Percentiles rank a stretch among this genome's conserved stretches.
Evolutionary conservation across 2,329 filamentous ascomycete genomes (phyloP).

Genomic region (Pezicula rhizophila): DNA sequence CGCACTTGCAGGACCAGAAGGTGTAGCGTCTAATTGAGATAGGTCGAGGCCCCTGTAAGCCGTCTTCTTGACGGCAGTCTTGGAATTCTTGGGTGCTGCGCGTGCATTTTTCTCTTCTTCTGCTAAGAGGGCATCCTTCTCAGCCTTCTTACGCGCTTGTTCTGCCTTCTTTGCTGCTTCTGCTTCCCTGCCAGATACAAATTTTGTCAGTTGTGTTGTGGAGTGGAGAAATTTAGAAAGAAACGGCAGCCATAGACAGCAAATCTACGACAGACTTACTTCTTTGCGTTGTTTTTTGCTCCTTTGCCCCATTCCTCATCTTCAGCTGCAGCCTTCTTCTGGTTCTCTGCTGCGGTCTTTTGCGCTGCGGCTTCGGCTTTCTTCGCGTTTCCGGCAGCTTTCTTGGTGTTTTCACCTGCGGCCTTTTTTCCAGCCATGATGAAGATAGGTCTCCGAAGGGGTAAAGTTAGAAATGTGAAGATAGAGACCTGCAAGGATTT

Average conservation of each 20-base stretch:
- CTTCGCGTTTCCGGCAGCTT: slow-evolving; percentile 80
- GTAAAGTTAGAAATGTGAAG: not conserved
- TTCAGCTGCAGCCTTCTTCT: slow-evolving; percentile 61
- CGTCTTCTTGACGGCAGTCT: slow-evolving; percentile 62
- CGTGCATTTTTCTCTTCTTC: slow-evolving; percentile 81
- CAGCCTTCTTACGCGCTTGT: slow-evolving; percentile 81
- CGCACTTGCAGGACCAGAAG: slow-evolving; percentile 35
- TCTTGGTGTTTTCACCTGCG: slow-evolving; percentile 74
- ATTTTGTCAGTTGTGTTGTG: slow-evolving; percentile 1
- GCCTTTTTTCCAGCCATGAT: slow-evolving; percentile 70
- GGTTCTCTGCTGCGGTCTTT: slow-evolving; percentile 68
- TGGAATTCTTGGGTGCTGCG: slow-evolving; percentile 61
- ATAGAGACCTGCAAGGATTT: not conserved
- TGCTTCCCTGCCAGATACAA: slow-evolving; percentile 56
- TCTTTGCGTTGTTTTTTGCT: slow-evolving; percentile 77
- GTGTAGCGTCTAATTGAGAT: slow-evolving; percentile 63
- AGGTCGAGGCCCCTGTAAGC: slow-evolving; percentile 62
- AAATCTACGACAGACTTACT: slow-evolving; percentile 49
- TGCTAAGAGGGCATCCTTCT: slow-evolving; percentile 74
- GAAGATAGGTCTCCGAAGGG: not conserved
- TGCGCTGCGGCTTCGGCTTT: slow-evolving; percentile 83
- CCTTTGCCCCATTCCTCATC: slow-evolving; percentile 79
- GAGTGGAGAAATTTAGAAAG: slow-evolving; percentile 7
- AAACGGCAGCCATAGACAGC: not conserved
- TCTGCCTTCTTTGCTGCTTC: slow-evolving; percentile 81